Conservation (phyloP, 768 basidiomycete species). For the Lactarius vividus region DNA sequence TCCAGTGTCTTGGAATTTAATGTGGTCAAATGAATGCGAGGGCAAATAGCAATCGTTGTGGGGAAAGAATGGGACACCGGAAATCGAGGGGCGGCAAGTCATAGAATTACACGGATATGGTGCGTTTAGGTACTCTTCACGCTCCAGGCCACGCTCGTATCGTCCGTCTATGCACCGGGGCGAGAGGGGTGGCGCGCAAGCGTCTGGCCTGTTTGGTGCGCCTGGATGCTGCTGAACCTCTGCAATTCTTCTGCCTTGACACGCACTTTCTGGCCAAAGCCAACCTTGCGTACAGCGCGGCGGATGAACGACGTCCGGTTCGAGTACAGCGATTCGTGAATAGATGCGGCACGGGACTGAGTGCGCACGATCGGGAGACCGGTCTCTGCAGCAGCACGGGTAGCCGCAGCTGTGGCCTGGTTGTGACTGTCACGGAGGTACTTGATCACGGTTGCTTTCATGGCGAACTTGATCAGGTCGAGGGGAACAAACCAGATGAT, state of each 20-base stretch:
- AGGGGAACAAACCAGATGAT: slow-evolving; percentile 95
- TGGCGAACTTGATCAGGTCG: slow-evolving; percentile 93
- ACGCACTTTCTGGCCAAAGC: slow-evolving; percentile 75
- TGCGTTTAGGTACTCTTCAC: slow-evolving; percentile 1
- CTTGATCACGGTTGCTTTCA: slow-evolving; percentile 93
- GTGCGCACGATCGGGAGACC: slow-evolving; percentile 82
- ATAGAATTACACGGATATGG: slow-evolving; percentile 17
- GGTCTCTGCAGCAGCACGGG: slow-evolving; percentile 37
- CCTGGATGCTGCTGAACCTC: slow-evolving; percentile 85
- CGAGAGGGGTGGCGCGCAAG: slow-evolving; percentile 73
- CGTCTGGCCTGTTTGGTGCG: slow-evolving; percentile 69
- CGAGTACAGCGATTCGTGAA: slow-evolving; percentile 91
- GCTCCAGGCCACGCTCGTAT: slow-evolving; percentile 4
- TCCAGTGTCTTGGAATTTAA: slow-evolving; percentile 5
- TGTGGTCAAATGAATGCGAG: background rate
- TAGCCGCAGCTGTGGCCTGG: slow-evolving; percentile 36
- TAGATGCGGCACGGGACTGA: slow-evolving; percentile 82
- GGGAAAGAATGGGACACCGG: slow-evolving; percentile 1
- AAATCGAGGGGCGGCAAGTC: slow-evolving; percentile 4
- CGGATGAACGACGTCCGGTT: slow-evolving; percentile 94
- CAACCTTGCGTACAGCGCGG: slow-evolving; percentile 83
- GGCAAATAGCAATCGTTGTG: background rate
- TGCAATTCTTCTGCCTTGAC: slow-evolving; percentile 85
- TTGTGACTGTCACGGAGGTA: slow-evolving; percentile 65
- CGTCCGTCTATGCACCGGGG: slow-evolving; percentile 40